Conservation (phyloP, 176 grass and related monocot species). For the Miscanthus lutarioriparius region DNA sequence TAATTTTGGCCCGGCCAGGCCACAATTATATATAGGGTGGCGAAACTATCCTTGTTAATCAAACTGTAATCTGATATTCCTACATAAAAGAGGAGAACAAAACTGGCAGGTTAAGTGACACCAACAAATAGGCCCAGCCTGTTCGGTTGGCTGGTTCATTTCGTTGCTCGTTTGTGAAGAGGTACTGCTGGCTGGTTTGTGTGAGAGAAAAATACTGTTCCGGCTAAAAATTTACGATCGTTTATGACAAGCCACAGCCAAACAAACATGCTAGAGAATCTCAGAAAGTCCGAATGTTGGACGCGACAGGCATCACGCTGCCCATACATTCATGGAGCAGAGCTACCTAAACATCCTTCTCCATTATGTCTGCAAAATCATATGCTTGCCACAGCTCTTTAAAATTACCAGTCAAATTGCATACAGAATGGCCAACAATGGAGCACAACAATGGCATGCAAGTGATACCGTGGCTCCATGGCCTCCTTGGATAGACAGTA, state of each 20-base stretch:
- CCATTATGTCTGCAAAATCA: not conserved
- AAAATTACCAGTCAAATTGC: not conserved
- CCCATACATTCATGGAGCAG: slow-evolving; percentile 42
- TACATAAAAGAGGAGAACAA: not conserved
- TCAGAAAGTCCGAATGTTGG: not conserved
- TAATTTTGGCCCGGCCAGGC: not conserved
- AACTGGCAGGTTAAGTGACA: not conserved
- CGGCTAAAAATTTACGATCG: no score
- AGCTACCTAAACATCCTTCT: slow-evolving; percentile 43
- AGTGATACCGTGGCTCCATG: no score
- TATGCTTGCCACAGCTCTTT: not conserved
- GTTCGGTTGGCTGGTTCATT: no score
- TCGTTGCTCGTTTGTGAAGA: no score
- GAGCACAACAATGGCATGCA: not conserved
- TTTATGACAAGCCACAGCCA: no score
- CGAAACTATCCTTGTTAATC: not conserved
- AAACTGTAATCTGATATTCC: not conserved
- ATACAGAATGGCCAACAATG: not conserved
- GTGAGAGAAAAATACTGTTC: no score
- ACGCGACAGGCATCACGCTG: slow-evolving; percentile 20
- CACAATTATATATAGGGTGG: not conserved
- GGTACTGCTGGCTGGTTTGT: no score
- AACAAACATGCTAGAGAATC: no score
- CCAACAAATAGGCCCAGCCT: no score
- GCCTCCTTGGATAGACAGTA: not conserved